Base-by-base conservation (phyloP, 2,329 filamentous ascomycete species). In the Juglanconis oblonga region DNA sequence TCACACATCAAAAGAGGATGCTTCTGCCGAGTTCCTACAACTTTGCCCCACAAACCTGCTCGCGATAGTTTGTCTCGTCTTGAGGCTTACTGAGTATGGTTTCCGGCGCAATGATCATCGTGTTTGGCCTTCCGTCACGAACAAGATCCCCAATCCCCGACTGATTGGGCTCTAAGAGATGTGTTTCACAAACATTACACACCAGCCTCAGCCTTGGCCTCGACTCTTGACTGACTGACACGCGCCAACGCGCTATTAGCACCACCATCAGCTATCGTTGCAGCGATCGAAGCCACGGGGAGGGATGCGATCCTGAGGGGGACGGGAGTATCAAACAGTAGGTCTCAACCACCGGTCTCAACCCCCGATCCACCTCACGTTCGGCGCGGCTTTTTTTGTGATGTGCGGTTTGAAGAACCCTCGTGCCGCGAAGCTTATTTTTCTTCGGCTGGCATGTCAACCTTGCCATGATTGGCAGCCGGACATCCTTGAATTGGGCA, bases 261-360 rank as follows among this genome's bases (percentile, higher is more conserved):
- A 66, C 87, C 95, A 24, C 95, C 95, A 14, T 97, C 93, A 56
- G 85, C 89, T 50, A 96, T 98, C 65, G 92, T 97, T 35, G 81
- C 87, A 64, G 90, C 94, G 7, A 96, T 98, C 65, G 90, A 97
- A 77, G 81, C 83, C 49, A 97, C 93, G 9, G 95, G 95, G 55
- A 87, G 92, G 70, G 94, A 98, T 83, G 94, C 94, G 50, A 97
- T 99, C 70, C 78, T 99, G 60, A 88, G 95, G 67, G 95, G 95
- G 58, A 93, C 90, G 62, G 95, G 95, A 64, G 84, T 82, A 67
- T 88, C 91, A 71, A 88, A 97, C 76, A 91, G 91, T 93, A 81
- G 69, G 87, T 83, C 61, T 52, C 63, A 36, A 72, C 44, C 44
- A 5, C 9, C 17, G 14, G 35, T 10, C 29, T 11, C 55, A 53